These are phyloP conservation scores for Choiromyces venosus DNA, from an alignment of 495 filamentous ascomycete genomes.

Conservation along the genomic window DNA sequence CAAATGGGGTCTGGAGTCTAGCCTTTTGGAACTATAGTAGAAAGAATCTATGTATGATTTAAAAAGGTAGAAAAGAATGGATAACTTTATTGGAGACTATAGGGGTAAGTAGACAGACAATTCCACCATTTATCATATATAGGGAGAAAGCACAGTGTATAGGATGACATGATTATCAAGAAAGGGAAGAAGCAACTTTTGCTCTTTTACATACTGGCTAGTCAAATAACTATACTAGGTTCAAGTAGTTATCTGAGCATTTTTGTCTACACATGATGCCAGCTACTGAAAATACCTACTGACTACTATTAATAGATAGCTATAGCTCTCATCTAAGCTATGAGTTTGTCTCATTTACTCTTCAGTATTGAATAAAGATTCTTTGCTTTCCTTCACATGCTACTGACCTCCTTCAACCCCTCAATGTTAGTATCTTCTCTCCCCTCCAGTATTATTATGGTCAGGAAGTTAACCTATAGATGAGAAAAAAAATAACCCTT, in stretches of 20 bases:
- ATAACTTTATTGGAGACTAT: constrained; percentile 15
- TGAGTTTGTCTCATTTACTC: too few relatives aligned
- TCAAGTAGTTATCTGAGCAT: constrained; percentile 14
- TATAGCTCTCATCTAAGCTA: constrained; percentile 10
- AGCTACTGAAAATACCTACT: neutral
- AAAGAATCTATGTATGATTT: constrained; percentile 2
- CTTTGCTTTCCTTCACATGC: constrained; percentile 6
- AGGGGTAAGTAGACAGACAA: constrained; percentile 3
- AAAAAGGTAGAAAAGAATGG: constrained; percentile 12
- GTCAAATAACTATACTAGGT: constrained; percentile 4
- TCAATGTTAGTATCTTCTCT: constrained; percentile 13
- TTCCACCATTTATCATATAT: constrained; percentile 9
- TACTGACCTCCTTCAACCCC: constrained; percentile 8
- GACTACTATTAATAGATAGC: constrained; percentile 14
- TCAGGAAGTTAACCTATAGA: neutral
- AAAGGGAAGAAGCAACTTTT: constrained; percentile 9
- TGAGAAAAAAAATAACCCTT: neutral
- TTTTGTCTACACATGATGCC: too few relatives aligned
- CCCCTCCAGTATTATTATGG: constrained; percentile 10
- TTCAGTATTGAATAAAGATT: too few relatives aligned
- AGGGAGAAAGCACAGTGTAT: constrained; percentile 11
- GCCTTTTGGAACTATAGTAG: too few relatives aligned
- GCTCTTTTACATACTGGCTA: constrained; percentile 1
- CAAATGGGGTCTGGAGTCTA: too few relatives aligned
- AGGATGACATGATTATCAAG: constrained; percentile 4